A percentile compares a stretch with the other conserved stretches of the same genome.
phyloP scores from a whole-genome alignment of 768 basidiomycete genomes.

The Xerocomellus amylosporus region DNA sequence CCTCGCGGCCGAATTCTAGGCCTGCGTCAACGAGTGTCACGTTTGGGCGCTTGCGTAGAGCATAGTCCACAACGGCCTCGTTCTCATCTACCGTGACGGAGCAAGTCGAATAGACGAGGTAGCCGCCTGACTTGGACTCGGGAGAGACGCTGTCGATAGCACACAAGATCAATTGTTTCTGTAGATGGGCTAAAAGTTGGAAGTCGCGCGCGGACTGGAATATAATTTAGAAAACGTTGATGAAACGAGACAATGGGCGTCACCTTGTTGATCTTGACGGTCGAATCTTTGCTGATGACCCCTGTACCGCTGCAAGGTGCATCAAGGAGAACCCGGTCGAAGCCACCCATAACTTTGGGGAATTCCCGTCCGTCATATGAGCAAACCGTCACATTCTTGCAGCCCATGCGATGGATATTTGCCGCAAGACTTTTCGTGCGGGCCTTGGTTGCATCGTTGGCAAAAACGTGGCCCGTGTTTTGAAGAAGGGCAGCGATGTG shows the following conservation, averaged over 20 bases:
- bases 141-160: constrained; percentile 95
- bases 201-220: constrained; percentile 90
- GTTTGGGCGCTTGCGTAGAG: constrained; percentile 90
- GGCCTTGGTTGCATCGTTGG: constrained; percentile 93
- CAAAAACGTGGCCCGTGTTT: constrained; percentile 97
- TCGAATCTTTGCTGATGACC: constrained; percentile 95
- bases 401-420: constrained; percentile 94
- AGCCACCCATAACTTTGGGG: constrained; percentile 98
- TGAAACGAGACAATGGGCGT: constrained; percentile 5
- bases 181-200: constrained; percentile 90
- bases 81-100: constrained; percentile 98
- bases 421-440: constrained; percentile 96
- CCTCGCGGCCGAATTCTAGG: constrained; percentile 89
- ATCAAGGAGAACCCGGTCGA: constrained; percentile 94
- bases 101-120: constrained; percentile 97
- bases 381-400: constrained; percentile 96
- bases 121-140: constrained; percentile 88
- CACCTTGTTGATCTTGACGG: constrained; percentile 98
- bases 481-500: constrained; percentile 96
- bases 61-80: constrained; percentile 97
- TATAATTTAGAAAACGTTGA: constrained; percentile 1
- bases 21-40: constrained; percentile 91
- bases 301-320: constrained; percentile 98
- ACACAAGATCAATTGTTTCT: constrained; percentile 97
- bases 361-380: constrained; percentile 98